phyloP scores from a whole-genome alignment of 768 basidiomycete species.

The Cystobasidium ongulense region DNA sequence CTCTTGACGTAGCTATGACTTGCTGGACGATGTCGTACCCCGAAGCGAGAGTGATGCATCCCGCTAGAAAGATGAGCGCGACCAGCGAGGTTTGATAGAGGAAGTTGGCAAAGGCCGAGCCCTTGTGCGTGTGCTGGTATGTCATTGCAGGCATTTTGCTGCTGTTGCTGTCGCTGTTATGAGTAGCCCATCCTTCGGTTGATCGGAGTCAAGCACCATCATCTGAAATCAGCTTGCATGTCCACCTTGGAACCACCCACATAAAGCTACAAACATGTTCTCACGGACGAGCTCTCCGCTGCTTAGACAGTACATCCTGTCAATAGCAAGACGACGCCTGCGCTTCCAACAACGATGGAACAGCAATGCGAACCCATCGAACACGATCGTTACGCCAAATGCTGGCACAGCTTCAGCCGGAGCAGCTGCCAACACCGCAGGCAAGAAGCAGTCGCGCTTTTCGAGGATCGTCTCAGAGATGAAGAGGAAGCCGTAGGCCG shows the following conservation, averaged over 20 bases:
- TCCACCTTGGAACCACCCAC: neutral
- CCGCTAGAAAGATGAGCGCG: conserved; percentile 16
- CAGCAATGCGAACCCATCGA: conserved; percentile 2
- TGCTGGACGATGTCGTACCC: conserved; percentile 32
- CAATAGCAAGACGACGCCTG: neutral
- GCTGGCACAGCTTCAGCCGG: neutral
- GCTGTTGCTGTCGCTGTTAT: neutral
- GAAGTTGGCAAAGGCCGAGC: neutral
- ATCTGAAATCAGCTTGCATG: too few relatives aligned
- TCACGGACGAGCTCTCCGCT: neutral
- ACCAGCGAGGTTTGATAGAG: conserved; percentile 14
- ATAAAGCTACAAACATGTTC: neutral
- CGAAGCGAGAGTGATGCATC: conserved; percentile 11
- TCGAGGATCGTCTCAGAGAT: conserved; percentile 5
- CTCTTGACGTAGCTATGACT: neutral
- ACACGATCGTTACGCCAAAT: neutral
- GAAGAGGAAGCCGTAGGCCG: conserved; percentile 21
- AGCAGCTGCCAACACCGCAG: neutral
- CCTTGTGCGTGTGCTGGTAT: conserved; percentile 12
- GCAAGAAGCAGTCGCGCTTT: conserved; percentile 7
- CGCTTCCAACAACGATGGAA: conserved; percentile 15
- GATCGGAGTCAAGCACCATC: neutral
- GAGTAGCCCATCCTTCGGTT: neutral
- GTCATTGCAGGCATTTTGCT: neutral
- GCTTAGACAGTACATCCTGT: neutral